Conservation (phyloP, 305 asterid species). For the Fraxinus sp. region DNA sequence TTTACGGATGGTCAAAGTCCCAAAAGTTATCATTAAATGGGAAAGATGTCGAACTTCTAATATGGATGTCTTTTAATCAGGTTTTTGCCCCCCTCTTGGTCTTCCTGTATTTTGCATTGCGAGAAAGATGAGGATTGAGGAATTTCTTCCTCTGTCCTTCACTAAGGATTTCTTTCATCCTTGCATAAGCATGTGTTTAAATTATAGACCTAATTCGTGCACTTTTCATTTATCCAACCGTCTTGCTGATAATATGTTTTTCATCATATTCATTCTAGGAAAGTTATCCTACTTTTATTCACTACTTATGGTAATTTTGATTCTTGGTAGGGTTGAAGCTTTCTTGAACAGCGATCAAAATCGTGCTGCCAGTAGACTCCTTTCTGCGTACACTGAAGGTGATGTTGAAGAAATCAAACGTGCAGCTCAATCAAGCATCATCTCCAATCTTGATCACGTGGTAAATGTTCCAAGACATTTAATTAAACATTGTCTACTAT, state of each 20-base stretch:
- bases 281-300: not conserved
- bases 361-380: conserved; percentile 79
- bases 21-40: not conserved
- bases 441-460: conserved; percentile 80
- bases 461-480: conserved; percentile 41
- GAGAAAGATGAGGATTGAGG: not conserved
- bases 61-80: not conserved
- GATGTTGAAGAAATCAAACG: conserved; percentile 88
- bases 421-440: conserved; percentile 69
- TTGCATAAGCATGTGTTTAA: not conserved
- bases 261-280: not conserved
- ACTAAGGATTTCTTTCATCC: not conserved
- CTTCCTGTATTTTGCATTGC: not conserved
- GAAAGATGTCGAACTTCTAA: not conserved
- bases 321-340: conserved; percentile 69
- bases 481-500: not conserved
- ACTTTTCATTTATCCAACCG: not conserved
- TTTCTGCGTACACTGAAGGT: conserved; percentile 78
- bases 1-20: not conserved
- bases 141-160: not conserved
- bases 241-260: not conserved
- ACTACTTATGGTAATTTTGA: conserved; percentile 14
- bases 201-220: not conserved
- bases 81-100: not conserved
- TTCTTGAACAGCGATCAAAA: conserved; percentile 86